These are phyloP conservation scores for Oryza brachyantha DNA, from an alignment of 176 grass and related monocot species.

Conservation along the genomic window DNA sequence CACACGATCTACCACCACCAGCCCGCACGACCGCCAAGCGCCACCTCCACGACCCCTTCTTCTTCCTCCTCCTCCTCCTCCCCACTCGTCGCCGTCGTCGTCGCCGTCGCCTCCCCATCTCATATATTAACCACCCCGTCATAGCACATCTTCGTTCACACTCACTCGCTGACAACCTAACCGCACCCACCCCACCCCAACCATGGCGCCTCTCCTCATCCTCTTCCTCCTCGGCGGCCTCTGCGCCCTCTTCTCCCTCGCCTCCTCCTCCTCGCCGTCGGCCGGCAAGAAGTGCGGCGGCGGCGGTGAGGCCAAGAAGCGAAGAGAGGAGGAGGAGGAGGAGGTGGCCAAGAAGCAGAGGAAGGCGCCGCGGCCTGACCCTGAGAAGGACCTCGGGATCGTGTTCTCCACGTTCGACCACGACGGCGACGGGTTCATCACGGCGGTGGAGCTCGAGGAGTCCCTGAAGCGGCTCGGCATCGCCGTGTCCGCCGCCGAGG, in stretches of 20 bases:
- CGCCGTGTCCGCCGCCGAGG: constrained; percentile 48
- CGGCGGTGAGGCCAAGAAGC: neutral
- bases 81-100: neutral
- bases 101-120: neutral
- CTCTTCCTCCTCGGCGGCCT: constrained; percentile 55
- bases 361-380: neutral
- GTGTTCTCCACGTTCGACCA: constrained; percentile 84
- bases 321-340: neutral
- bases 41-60: constrained; percentile 20
- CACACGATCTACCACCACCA: constrained; percentile 30
- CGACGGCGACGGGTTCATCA: constrained; percentile 94
- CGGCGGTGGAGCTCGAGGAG: constrained; percentile 63
- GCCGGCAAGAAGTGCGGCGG: constrained; percentile 32
- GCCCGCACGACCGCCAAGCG: constrained; percentile 16
- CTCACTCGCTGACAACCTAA: constrained; percentile 12
- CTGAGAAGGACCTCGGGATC: constrained; percentile 45
- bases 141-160: constrained; percentile 36
- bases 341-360: neutral
- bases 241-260: constrained; percentile 41
- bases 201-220: constrained; percentile 59
- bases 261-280: constrained; percentile 8
- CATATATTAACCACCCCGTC: constrained; percentile 12
- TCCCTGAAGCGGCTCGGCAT: constrained; percentile 65
- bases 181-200: neutral
- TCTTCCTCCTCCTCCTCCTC: no score